These are phyloP conservation scores for Cryomyces minteri DNA, from an alignment of 495 filamentous ascomycete species.

Conservation along the genomic window DNA sequence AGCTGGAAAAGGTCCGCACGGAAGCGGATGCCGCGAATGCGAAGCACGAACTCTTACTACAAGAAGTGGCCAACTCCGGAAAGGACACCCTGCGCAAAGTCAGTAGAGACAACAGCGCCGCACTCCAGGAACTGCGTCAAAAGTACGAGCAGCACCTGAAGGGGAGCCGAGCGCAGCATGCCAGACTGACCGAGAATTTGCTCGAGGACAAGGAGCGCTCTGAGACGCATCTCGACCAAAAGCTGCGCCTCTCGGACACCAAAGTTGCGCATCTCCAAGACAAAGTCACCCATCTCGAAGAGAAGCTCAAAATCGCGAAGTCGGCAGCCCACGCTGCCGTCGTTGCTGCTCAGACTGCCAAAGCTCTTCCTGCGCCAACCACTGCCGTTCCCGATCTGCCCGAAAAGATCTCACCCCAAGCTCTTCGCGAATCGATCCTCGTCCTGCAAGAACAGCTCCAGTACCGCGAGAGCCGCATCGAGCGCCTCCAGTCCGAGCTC, in stretches of 20 bases:
- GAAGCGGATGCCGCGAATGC: slow-evolving; percentile 58
- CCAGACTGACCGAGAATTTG: slow-evolving; percentile 47
- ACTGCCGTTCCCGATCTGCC: slow-evolving; percentile 33
- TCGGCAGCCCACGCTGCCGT: slow-evolving; percentile 78
- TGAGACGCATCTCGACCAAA: slow-evolving; percentile 29
- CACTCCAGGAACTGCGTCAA: slow-evolving; percentile 46
- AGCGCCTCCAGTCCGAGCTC: slow-evolving; percentile 60
- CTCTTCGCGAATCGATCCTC: slow-evolving; percentile 84
- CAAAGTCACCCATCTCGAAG: slow-evolving; percentile 62
- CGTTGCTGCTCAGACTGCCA: slow-evolving; percentile 55
- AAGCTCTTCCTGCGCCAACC: slow-evolving; percentile 22
- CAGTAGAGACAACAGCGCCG: slow-evolving; percentile 38
- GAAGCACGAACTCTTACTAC: slow-evolving; percentile 55
- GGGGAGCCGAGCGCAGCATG: slow-evolving; percentile 45
- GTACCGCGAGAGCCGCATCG: slow-evolving; percentile 75
- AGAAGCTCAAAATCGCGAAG: slow-evolving; percentile 78
- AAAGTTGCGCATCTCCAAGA: slow-evolving; percentile 69
- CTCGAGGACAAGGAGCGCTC: slow-evolving; percentile 21
- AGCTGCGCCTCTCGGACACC: slow-evolving; percentile 55
- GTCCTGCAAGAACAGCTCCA: slow-evolving; percentile 94
- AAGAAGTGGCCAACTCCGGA: slow-evolving; percentile 45
- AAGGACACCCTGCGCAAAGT: slow-evolving; percentile 32
- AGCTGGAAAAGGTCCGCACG: slow-evolving; percentile 51
- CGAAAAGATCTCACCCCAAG: slow-evolving; percentile 82
- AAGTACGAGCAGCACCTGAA: slow-evolving; percentile 57